Conservation (phyloP, 2,329 filamentous ascomycete genomes). For the Dactylonectria macrodidyma region DNA sequence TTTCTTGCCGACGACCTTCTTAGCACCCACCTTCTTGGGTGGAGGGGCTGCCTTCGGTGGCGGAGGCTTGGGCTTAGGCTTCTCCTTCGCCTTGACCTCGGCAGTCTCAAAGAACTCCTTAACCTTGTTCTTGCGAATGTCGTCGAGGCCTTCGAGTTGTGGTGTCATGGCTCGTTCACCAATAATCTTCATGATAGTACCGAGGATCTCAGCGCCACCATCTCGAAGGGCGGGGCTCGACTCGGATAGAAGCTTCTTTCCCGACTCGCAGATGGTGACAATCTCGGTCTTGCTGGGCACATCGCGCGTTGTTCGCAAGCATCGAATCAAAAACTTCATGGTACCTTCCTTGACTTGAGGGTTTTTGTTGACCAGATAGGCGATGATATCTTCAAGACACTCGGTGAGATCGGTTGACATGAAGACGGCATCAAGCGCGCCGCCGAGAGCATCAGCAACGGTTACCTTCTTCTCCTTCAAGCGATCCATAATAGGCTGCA, state of each 20-base stretch:
- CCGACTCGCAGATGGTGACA: slow-evolving; percentile 86
- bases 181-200: slow-evolving; percentile 98
- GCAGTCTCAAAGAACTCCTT: slow-evolving; percentile 88
- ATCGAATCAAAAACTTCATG: slow-evolving; percentile 92
- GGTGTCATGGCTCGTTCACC: slow-evolving; percentile 96
- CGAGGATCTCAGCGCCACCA: slow-evolving; percentile 91
- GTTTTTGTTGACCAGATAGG: slow-evolving; percentile 93
- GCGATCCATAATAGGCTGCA: slow-evolving; percentile 93
- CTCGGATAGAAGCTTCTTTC: slow-evolving; percentile 91
- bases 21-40: slow-evolving; percentile 63
- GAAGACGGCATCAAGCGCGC: slow-evolving; percentile 82
- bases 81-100: slow-evolving; percentile 68
- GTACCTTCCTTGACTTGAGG: slow-evolving; percentile 97
- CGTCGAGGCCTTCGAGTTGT: slow-evolving; percentile 91
- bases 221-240: slow-evolving; percentile 88
- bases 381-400: slow-evolving; percentile 89
- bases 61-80: slow-evolving; percentile 83
- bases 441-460: slow-evolving; percentile 89
- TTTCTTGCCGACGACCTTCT: slow-evolving; percentile 60
- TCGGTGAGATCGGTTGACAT: slow-evolving; percentile 81
- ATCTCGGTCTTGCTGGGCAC: slow-evolving; percentile 90
- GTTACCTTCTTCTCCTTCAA: slow-evolving; percentile 97
- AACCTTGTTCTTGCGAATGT: slow-evolving; percentile 95
- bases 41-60: slow-evolving; percentile 67
- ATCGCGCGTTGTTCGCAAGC: slow-evolving; percentile 84